phyloP scores from a whole-genome alignment of 441 rosid species.

The Flueggea neowawraea region DNA sequence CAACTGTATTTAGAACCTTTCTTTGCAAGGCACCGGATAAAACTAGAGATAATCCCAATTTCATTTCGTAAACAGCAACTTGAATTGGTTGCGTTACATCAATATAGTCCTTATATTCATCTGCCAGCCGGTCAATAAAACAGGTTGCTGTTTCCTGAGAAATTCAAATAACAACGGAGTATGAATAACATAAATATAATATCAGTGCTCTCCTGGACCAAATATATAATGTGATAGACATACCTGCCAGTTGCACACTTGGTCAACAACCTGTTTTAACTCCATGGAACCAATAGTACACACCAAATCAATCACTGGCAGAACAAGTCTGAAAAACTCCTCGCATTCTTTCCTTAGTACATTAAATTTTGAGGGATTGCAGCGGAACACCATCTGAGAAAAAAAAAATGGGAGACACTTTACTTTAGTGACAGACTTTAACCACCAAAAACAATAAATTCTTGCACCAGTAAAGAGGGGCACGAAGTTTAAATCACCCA shows the following conservation, averaged over 20 bases:
- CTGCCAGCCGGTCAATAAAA: slow-evolving; percentile 61
- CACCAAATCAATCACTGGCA: slow-evolving; percentile 38
- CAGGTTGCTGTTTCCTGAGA: slow-evolving; percentile 73
- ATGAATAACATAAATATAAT: slow-evolving; percentile 7
- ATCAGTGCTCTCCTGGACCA: not conserved
- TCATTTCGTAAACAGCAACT: slow-evolving; percentile 94
- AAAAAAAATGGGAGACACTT: not conserved
- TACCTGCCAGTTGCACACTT: slow-evolving; percentile 91
- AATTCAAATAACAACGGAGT: slow-evolving; percentile 17
- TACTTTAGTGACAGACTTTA: too few relatives aligned
- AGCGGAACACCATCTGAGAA: slow-evolving; percentile 78
- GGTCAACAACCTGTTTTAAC: slow-evolving; percentile 47
- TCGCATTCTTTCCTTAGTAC: slow-evolving; percentile 60
- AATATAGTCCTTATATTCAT: slow-evolving; percentile 60
- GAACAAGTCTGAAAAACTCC: slow-evolving; percentile 54
- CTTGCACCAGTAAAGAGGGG: too few relatives aligned
- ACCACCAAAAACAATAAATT: too few relatives aligned
- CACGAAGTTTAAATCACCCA: too few relatives aligned
- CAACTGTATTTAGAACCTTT: slow-evolving; percentile 30
- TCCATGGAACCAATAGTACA: slow-evolving; percentile 38
- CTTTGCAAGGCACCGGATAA: slow-evolving; percentile 47
- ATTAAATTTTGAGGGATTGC: slow-evolving; percentile 65
- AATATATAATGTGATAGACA: slow-evolving; percentile 1
- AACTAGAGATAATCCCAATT: slow-evolving; percentile 75
- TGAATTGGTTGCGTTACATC: slow-evolving; percentile 92